Percentiles rank a stretch among this genome's conserved stretches.
phyloP scores from a whole-genome alignment of 1,284 basidiomycete species.

The Cryptococcus sp. region DNA sequence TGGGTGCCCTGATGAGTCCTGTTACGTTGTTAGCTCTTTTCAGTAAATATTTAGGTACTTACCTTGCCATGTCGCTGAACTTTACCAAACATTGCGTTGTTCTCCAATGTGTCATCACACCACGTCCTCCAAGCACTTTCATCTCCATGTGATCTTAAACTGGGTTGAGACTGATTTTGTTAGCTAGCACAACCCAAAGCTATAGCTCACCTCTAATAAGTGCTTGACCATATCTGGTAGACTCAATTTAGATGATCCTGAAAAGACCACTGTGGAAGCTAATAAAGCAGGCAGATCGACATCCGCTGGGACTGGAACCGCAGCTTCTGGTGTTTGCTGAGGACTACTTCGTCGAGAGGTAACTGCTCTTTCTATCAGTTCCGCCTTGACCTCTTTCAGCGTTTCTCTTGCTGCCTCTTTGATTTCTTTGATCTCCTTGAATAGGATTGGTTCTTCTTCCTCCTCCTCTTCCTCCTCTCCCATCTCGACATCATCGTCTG shows the following conservation, averaged over 20 bases:
- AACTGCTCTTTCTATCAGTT: constrained; percentile 1
- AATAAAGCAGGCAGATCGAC: constrained; percentile 44
- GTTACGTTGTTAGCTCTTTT: neutral
- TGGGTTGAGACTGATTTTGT: constrained; percentile 36
- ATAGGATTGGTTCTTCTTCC: neutral
- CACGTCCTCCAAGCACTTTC: constrained; percentile 40
- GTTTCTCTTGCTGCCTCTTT: neutral
- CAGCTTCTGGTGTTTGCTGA: neutral
- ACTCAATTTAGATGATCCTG: constrained; percentile 44
- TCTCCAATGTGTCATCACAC: constrained; percentile 31
- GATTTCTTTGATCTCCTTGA: neutral
- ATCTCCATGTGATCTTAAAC: constrained; percentile 31
- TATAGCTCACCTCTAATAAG: constrained; percentile 40
- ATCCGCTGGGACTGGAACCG: constrained; percentile 20
- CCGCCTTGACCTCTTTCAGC: neutral
- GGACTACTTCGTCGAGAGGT: neutral
- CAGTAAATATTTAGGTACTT: constrained; percentile 5
- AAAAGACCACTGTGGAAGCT: constrained; percentile 47
- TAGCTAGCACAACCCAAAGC: neutral
- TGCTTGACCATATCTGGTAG: constrained; percentile 45
- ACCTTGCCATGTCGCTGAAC: constrained; percentile 47
- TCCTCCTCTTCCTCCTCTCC: constrained; percentile 4
- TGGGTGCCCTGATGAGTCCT: constrained; percentile 46
- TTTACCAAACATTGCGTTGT: constrained; percentile 46
- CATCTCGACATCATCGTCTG: neutral